These are phyloP conservation scores for Suaeda aralocaspica DNA, from an alignment of 148 eudicot genomes.

Conservation along the genomic window DNA sequence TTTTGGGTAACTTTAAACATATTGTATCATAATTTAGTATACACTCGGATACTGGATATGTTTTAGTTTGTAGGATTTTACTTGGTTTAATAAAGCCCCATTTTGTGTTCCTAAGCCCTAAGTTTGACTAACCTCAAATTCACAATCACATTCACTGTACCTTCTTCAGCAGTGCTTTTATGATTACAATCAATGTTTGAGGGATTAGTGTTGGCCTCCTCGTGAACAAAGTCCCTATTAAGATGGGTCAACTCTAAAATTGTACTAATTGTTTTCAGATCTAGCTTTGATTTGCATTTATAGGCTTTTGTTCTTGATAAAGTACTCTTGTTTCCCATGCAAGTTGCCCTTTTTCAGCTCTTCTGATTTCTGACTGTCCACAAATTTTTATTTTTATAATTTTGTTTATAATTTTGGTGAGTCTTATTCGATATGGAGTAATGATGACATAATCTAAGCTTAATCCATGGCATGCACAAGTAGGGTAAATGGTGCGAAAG, in stretches of 20 bases:
- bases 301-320: slow-evolving; percentile 10
- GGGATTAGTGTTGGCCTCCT: slow-evolving; percentile 23
- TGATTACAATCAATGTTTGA: slow-evolving; percentile 16
- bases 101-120: slow-evolving; percentile 15
- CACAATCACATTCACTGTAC: slow-evolving; percentile 9
- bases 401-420: neutral
- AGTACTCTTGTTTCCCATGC: slow-evolving; percentile 11
- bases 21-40: too few species aligned
- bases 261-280: slow-evolving; percentile 17
- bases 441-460: slow-evolving; percentile 8
- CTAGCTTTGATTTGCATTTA: slow-evolving; percentile 19
- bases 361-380: too few species aligned
- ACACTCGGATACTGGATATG: too few species aligned
- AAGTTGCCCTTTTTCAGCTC: slow-evolving; percentile 10
- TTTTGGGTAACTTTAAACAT: too few species aligned
- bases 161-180: slow-evolving; percentile 8
- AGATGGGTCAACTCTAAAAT: slow-evolving; percentile 19
- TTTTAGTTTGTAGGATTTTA: too few species aligned
- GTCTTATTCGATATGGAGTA: slow-evolving; percentile 8
- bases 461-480: slow-evolving; percentile 8
- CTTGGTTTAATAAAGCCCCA: slow-evolving; percentile 14
- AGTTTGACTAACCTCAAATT: slow-evolving; percentile 20
- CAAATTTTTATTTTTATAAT: neutral
- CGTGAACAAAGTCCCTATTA: slow-evolving; percentile 22
- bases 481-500: neutral